Percentiles rank a stretch among this genome's conserved stretches.
These are phyloP conservation scores for Metschnikowia vanudenii DNA, from an alignment of 805 yeast species.

Conservation along the genomic window DNA sequence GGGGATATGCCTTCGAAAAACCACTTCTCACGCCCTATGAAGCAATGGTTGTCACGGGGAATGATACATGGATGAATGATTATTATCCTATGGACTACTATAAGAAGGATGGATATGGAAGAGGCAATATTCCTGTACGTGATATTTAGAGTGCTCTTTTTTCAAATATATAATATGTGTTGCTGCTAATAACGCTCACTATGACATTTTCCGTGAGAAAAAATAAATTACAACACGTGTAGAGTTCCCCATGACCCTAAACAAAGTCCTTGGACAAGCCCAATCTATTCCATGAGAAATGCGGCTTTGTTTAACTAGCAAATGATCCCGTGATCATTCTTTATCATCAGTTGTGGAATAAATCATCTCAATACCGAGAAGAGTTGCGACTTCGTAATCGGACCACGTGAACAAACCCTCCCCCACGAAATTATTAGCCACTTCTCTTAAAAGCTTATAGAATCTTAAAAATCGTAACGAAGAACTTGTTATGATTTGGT, in stretches of 20 bases:
- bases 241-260: too few relatives aligned
- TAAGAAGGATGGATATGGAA: constrained; percentile 83
- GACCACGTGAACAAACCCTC: constrained; percentile 48
- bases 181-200: not conserved
- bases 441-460: constrained; percentile 38
- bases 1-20: constrained; percentile 96
- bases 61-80: constrained; percentile 63
- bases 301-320: too few relatives aligned
- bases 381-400: constrained; percentile 59
- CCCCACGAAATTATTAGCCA: constrained; percentile 38
- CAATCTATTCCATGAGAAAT: too few relatives aligned
- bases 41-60: constrained; percentile 82
- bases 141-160: not conserved
- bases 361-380: constrained; percentile 58
- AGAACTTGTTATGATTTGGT: constrained; percentile 51
- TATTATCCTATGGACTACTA: constrained; percentile 97
- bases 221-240: too few relatives aligned
- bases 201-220: too few relatives aligned
- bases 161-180: not conserved
- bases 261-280: too few relatives aligned
- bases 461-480: constrained; percentile 50
- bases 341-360: not conserved
- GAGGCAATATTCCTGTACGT: constrained; percentile 65
- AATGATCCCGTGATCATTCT: too few relatives aligned
- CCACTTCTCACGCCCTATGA: constrained; percentile 95